These are phyloP conservation scores for Tetrahymena elliotti DNA, from an alignment of 73 alveolate genomes.

Conservation along the genomic window DNA sequence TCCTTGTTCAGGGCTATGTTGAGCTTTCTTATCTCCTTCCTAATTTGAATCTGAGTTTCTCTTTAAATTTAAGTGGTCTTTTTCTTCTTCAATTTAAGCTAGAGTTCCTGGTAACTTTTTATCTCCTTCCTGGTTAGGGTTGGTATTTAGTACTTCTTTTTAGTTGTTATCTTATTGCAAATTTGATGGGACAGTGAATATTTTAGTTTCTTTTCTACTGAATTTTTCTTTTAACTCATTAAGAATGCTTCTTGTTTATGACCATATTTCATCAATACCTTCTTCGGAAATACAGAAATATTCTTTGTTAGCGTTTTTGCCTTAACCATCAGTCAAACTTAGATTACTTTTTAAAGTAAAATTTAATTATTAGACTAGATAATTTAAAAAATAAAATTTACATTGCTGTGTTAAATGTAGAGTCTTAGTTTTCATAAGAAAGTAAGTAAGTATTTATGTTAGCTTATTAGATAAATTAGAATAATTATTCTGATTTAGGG, in stretches of 20 bases:
- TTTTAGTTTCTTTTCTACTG: neutral
- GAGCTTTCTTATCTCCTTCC: neutral
- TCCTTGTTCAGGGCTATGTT: neutral
- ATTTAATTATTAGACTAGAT: neutral
- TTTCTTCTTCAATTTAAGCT: neutral
- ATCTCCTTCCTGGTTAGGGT: neutral
- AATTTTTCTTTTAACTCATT: neutral
- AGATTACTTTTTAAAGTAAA: neutral
- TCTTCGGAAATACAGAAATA: neutral
- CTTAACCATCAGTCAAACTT: neutral
- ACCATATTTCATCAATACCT: neutral
- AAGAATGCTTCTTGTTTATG: neutral
- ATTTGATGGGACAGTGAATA: neutral
- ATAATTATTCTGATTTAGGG: conserved; percentile 5
- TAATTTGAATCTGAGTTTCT: neutral
- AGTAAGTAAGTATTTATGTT: conserved; percentile 26
- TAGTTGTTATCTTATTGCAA: neutral
- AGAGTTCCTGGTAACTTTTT: neutral
- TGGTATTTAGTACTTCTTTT: neutral
- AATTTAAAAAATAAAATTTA: neutral
- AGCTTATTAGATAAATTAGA: neutral
- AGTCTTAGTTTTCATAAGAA: conserved; percentile 1
- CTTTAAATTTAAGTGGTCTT: neutral
- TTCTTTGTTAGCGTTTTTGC: neutral
- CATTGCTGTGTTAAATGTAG: neutral